Base-by-base conservation (phyloP, 1,284 basidiomycete species). In the Fistulinella staudtii region DNA sequence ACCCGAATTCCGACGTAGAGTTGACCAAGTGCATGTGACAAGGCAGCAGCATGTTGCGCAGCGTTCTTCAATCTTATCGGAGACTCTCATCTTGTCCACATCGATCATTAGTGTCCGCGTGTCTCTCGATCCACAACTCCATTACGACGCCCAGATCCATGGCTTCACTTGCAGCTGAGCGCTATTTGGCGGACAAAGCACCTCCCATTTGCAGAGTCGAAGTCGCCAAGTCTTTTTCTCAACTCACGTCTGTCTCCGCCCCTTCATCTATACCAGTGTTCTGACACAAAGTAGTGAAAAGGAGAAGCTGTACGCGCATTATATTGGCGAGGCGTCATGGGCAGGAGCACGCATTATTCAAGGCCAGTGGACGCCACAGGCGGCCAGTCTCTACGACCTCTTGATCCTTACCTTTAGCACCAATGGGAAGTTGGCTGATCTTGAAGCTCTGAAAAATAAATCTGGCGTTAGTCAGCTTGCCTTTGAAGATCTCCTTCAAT, bases 291-390 rank as follows among this genome's bases (percentile, higher is more conserved):
- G 39, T 42, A 89, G 85, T 46, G 67, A 77, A 5, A 77, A 75
- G 54, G 88, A 91, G 60, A 86, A 85, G 66, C 75, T 82, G 50
- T 91, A 91, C 55, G 77, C 83, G 2, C 85, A 90, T 61, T 80
- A 76, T 55, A 39, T 89, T 14, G 75, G 74, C 9, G 54, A 78
- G 53, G 87, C 86, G 8, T 79, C 80, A 1, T 92, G 89, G 89
- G 84, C 85, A 0, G 89, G 89, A 27, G 85, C 79, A 37, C 75
- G 85, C 36, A 83, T 92, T 63, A 85, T 90, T 48, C 85, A 89
- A 68, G 82, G 75, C 57, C 88, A 90, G 68, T 89, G 83, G 80
- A 85, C 86, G 0, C 71, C 79, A 0, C 73, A 83, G 47, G 59
- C 69, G 8, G 61, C 72, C 53, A 72, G 73, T 56, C 73, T 89